Evolutionary conservation across 1,139 yeast species (phyloP), one percentile per base, ranked within the genome.

Genomic region (Geotrichum carabidarum): DNA sequence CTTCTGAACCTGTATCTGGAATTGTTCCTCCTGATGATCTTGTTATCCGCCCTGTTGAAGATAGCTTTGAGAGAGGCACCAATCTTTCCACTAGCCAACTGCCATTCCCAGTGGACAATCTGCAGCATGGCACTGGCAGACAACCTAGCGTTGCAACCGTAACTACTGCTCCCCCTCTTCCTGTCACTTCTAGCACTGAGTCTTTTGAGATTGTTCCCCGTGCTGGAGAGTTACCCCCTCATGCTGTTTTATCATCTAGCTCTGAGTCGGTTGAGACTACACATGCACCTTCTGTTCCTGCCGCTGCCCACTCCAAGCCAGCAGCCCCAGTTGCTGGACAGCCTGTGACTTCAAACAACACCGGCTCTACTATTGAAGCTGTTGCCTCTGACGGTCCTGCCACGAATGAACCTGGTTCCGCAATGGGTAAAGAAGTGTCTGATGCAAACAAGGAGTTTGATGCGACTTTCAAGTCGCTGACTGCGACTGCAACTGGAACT

Each of bases 1-100:
- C 67, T 1, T 60, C 68, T 5, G 69, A 67, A 44, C 70, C 69
- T 34, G 68, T 64, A 5, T 65, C 69, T 8, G 70, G 68, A 6
- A 62, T 65, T 37, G 67, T 61, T 1, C 68, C 69, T 12, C 65
- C 67, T 1, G 67, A 61, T 41, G 63, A 60, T 15, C 42, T 62
- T 44, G 58, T 58, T 30, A 46, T 51, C 14, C 48, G 37, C 34
- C 22, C 50, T 11, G 37, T 50, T 11, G 52, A 12, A 36, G 50
- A 27, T 2, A 40, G 22, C 15, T 31, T 36, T 15, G 14, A 32
- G n/a, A 37, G 15, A 7, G 47, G 44, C 1, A 27, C 44, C 8
- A 17, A 18, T 18, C 40, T 18, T 30, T 43, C 52, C 14, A 44
- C 37, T 7, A 11, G 51, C 7, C 55, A 44, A 17, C 36, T 32